phyloP scores from a whole-genome alignment of 352 stramenopile genomes.

The Lagenidium giganteum region DNA sequence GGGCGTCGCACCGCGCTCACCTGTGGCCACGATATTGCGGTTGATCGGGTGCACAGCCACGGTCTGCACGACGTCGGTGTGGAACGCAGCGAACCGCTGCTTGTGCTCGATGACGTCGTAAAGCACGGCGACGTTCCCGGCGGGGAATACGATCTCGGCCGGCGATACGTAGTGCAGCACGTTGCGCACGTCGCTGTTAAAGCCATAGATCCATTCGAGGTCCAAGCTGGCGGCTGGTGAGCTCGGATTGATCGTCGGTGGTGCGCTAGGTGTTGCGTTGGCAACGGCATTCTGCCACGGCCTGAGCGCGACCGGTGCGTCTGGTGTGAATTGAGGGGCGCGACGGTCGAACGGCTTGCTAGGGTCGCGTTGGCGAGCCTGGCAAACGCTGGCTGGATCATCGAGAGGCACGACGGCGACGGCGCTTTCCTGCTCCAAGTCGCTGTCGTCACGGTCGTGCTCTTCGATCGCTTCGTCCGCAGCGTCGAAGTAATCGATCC shows the following conservation, averaged over 20 bases:
- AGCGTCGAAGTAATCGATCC: constrained; percentile 65
- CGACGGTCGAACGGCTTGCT: constrained; percentile 27
- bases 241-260: constrained; percentile 26
- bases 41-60: constrained; percentile 40
- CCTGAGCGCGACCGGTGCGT: constrained; percentile 16
- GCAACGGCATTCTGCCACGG: constrained; percentile 47
- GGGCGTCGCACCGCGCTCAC: constrained; percentile 34
- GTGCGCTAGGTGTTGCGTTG: constrained; percentile 36
- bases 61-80: constrained; percentile 40
- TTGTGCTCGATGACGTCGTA: constrained; percentile 55
- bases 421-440: constrained; percentile 18
- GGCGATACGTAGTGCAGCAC: constrained; percentile 43
- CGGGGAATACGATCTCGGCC: constrained; percentile 42
- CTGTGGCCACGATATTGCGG: constrained; percentile 33
- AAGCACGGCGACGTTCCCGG: constrained; percentile 38
- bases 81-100: constrained; percentile 45
- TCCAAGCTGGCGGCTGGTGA: constrained; percentile 41
- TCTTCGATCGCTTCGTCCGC: constrained; percentile 35
- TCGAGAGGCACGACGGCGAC: constrained; percentile 1
- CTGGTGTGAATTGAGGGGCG: constrained; percentile 22
- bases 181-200: constrained; percentile 45
- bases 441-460: constrained; percentile 39
- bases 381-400: not conserved
- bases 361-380: constrained; percentile 20
- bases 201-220: constrained; percentile 63